phyloP scores from a whole-genome alignment of 2,329 filamentous ascomycete species.

The Aureobasidium melanogenum region DNA sequence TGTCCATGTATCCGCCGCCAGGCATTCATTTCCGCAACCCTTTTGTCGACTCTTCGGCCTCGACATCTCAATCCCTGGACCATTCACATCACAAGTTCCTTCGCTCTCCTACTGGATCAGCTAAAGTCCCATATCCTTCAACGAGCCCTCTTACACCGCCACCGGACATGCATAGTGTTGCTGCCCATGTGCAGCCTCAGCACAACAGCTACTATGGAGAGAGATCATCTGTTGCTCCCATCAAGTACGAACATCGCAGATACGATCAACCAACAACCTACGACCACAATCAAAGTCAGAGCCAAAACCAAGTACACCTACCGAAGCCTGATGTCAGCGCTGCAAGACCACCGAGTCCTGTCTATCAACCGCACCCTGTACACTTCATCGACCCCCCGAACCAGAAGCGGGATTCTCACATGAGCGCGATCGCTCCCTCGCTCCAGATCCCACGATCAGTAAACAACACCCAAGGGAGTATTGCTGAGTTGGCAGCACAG shows the following conservation, averaged over 20 bases:
- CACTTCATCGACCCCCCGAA: conserved; percentile 14
- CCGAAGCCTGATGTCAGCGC: neutral
- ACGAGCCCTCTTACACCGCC: conserved; percentile 26
- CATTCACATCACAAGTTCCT: conserved; percentile 14
- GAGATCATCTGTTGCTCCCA: conserved; percentile 12
- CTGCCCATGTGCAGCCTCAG: conserved; percentile 17
- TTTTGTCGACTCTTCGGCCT: conserved; percentile 22
- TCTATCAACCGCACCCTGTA: conserved; percentile 17
- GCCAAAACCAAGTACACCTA: neutral
- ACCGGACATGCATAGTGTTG: conserved; percentile 26
- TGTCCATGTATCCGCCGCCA: conserved; percentile 26
- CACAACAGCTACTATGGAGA: conserved; percentile 22
- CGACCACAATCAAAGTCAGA: conserved; percentile 8
- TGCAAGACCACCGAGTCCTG: conserved; percentile 13
- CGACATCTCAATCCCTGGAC: conserved; percentile 12
- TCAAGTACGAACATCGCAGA: conserved; percentile 18
- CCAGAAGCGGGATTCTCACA: conserved; percentile 18
- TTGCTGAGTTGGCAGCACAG: conserved; percentile 77
- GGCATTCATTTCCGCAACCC: conserved; percentile 27
- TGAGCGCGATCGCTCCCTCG: conserved; percentile 37
- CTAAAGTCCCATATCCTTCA: conserved; percentile 14
- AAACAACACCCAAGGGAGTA: conserved; percentile 62
- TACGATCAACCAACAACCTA: conserved; percentile 6
- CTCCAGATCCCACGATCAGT: conserved; percentile 69
- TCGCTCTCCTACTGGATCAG: conserved; percentile 14